These are phyloP conservation scores for Sugiyamaella chiloensis DNA, from an alignment of 805 yeast species.

Conservation along the genomic window DNA sequence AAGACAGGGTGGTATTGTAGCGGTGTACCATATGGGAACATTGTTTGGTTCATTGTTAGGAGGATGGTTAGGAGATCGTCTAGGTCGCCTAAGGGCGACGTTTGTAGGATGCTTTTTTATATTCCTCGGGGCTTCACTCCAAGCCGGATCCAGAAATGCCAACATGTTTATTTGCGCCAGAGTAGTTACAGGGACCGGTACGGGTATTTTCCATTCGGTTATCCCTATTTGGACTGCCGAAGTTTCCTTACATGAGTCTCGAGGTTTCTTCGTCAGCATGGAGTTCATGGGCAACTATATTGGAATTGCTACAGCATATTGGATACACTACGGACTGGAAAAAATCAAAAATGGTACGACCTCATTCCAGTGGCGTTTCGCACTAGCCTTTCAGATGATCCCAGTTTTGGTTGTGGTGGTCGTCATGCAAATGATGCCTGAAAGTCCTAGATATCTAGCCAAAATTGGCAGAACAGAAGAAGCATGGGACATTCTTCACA, in stretches of 20 bases:
- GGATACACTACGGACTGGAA: slow-evolving; percentile 22
- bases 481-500: slow-evolving; percentile 9
- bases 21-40: slow-evolving; percentile 34
- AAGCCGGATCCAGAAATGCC: slow-evolving; percentile 58
- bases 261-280: slow-evolving; percentile 49
- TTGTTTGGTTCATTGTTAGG: slow-evolving; percentile 55
- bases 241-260: slow-evolving; percentile 69
- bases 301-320: slow-evolving; percentile 33
- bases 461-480: slow-evolving; percentile 5
- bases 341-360: slow-evolving; percentile 43
- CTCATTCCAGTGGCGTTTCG: slow-evolving; percentile 42
- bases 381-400: slow-evolving; percentile 30
- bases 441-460: slow-evolving; percentile 13
- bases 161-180: slow-evolving; percentile 68
- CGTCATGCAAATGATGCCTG: slow-evolving; percentile 46
- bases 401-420: slow-evolving; percentile 41
- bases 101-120: slow-evolving; percentile 54
- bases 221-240: slow-evolving; percentile 75
- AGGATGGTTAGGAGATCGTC: slow-evolving; percentile 50
- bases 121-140: slow-evolving; percentile 63
- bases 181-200: slow-evolving; percentile 39
- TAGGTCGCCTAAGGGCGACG: slow-evolving; percentile 59
- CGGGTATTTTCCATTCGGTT: slow-evolving; percentile 31
- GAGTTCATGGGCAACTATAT: slow-evolving; percentile 26
- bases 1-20: slow-evolving; percentile 33